phyloP scores from a whole-genome alignment of 352 stramenopile genomes.

The Phytophthora fragariae region DNA sequence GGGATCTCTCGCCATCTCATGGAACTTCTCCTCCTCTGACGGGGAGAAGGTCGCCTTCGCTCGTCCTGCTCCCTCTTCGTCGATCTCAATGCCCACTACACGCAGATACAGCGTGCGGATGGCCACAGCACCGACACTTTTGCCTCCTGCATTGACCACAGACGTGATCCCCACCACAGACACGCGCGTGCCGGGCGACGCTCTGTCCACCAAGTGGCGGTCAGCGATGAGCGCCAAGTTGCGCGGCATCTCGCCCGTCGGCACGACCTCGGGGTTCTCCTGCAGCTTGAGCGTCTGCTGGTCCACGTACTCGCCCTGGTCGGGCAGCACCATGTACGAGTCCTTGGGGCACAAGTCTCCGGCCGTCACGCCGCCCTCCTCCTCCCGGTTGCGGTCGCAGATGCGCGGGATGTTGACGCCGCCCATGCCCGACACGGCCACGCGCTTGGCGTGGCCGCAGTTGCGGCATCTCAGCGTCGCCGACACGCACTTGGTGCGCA shows the following conservation, averaged over 20 bases:
- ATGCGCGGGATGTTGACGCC: slow-evolving; percentile 84
- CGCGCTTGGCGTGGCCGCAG: slow-evolving; percentile 78
- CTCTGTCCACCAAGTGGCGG: slow-evolving; percentile 95
- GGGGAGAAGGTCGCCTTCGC: slow-evolving; percentile 94
- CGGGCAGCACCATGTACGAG: slow-evolving; percentile 95
- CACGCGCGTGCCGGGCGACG: slow-evolving; percentile 96
- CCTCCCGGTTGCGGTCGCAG: slow-evolving; percentile 80
- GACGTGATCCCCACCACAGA: slow-evolving; percentile 96
- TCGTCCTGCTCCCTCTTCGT: slow-evolving; percentile 93
- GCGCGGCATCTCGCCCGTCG: slow-evolving; percentile 98
- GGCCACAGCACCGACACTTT: slow-evolving; percentile 83
- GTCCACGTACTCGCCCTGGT: slow-evolving; percentile 96
- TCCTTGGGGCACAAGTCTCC: slow-evolving; percentile 82
- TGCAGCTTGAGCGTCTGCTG: slow-evolving; percentile 99
- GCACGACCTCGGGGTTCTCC: slow-evolving; percentile 96
- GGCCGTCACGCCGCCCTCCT: slow-evolving; percentile 39
- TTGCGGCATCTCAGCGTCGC: slow-evolving; percentile 93
- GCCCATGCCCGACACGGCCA: slow-evolving; percentile 68
- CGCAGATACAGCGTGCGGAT: slow-evolving; percentile 96
- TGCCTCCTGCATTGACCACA: slow-evolving; percentile 87
- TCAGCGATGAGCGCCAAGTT: slow-evolving; percentile 96
- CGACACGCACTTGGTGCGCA: slow-evolving; percentile 93
- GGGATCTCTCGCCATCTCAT: slow-evolving; percentile 88
- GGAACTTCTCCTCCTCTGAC: slow-evolving; percentile 98
- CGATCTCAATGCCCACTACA: slow-evolving; percentile 96